phyloP scores from a whole-genome alignment of 169 alveolate species.

The Eimeria zaria region DNA sequence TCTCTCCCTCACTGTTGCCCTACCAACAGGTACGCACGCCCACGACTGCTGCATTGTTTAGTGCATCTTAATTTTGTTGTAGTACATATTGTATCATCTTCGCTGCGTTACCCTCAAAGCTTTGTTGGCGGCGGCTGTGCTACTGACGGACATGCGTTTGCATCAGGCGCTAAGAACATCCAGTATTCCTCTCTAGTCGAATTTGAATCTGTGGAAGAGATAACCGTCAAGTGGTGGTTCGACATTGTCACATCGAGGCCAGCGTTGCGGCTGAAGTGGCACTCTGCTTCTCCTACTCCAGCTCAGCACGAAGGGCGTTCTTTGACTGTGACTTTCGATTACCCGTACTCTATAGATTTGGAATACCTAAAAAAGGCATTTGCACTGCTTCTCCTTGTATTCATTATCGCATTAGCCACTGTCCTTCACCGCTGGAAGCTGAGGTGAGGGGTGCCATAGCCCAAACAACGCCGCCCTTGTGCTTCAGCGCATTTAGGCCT shows the following conservation, averaged over 20 bases:
- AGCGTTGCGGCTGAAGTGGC: conserved; percentile 57
- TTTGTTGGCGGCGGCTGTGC: background rate
- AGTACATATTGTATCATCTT: background rate
- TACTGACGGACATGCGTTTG: background rate
- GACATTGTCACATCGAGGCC: conserved; percentile 62
- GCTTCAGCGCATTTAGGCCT: background rate
- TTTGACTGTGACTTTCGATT: conserved; percentile 46
- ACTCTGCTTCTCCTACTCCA: conserved; percentile 38
- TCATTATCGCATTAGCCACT: background rate
- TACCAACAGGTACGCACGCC: conserved; percentile 74
- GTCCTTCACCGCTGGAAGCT: conserved; percentile 4
- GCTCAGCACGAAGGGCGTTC: background rate
- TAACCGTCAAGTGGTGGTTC: conserved; percentile 55
- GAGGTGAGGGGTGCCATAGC: conserved; percentile 10
- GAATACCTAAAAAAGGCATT: conserved; percentile 27
- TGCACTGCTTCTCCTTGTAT: background rate
- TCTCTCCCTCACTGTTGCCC: conserved; percentile 64
- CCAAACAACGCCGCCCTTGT: background rate
- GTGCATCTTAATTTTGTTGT: background rate
- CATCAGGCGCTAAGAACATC: conserved; percentile 49
- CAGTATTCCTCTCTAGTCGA: conserved; percentile 33
- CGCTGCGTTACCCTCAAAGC: background rate
- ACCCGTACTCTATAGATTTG: conserved; percentile 22
- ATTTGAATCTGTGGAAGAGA: conserved; percentile 43
- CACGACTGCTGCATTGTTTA: background rate